phyloP scores from a whole-genome alignment of 108 stramenopile genomes.

The Nitzschia sp. region DNA sequence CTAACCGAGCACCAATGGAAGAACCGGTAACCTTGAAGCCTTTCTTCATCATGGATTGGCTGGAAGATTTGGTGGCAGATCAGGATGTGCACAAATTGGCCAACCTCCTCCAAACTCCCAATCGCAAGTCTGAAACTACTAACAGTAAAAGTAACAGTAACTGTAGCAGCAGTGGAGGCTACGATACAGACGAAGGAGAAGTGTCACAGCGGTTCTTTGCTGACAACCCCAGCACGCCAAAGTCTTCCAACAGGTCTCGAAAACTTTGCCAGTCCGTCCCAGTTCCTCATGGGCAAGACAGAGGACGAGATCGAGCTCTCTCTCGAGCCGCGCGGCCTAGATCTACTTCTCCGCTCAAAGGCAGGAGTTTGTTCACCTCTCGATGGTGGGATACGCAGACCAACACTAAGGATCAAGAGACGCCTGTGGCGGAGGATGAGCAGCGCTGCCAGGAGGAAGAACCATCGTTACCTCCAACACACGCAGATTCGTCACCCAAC shows the following conservation, averaged over 20 bases:
- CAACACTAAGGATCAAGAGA: too few relatives aligned
- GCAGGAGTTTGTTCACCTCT: too few relatives aligned
- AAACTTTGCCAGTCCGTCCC: too few relatives aligned
- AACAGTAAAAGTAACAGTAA: background rate
- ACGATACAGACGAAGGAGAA: background rate
- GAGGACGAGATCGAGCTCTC: background rate
- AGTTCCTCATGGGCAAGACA: background rate
- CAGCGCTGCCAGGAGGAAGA: too few relatives aligned
- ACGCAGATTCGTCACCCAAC: too few relatives aligned
- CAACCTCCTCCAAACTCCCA: constrained; percentile 13
- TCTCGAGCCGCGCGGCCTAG: background rate
- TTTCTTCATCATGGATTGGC: constrained; percentile 27
- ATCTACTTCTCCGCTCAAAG: background rate
- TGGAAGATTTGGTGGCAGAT: constrained; percentile 17
- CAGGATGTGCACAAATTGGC: constrained; percentile 11
- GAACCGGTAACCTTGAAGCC: constrained; percentile 1
- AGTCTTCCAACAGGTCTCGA: constrained; percentile 5
- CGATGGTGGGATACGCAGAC: too few relatives aligned
- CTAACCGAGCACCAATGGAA: too few relatives aligned
- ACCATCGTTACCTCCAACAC: too few relatives aligned
- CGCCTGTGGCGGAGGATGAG: too few relatives aligned
- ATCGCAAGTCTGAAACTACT: background rate
- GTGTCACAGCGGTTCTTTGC: background rate
- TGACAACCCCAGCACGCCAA: constrained; percentile 6
- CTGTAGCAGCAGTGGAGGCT: background rate